Evolutionary conservation across 805 yeast genomes (phyloP).

Genomic region (Lachancea sp.): DNA sequence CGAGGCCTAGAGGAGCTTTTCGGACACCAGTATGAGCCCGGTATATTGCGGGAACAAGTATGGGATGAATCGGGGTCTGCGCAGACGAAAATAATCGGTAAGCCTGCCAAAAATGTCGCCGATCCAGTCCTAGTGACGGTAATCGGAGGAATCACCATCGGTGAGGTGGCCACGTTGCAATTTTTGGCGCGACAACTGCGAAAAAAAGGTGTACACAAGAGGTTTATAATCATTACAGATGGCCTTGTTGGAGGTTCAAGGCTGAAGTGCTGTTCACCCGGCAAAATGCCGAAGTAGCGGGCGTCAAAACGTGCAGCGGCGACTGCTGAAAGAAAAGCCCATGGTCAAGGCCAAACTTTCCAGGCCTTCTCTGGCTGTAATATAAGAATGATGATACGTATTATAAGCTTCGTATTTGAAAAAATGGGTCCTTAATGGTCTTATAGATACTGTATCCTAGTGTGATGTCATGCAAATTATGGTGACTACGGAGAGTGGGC

Average conservation of each 20-base stretch:
- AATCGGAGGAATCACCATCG: constrained; percentile 81
- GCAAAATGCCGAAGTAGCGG: neutral
- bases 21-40: constrained; percentile 24
- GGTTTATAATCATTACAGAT: constrained; percentile 43
- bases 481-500: no score
- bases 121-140: constrained; percentile 44
- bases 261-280: neutral
- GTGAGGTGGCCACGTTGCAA: constrained; percentile 71
- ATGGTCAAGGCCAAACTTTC: no score
- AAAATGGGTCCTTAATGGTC: no score
- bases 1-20: constrained; percentile 20
- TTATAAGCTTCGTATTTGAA: no score
- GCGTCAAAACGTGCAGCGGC: no score
- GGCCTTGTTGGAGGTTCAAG: constrained; percentile 39
- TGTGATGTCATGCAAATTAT: no score
- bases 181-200: constrained; percentile 45
- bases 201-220: constrained; percentile 32
- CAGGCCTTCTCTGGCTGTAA: no score
- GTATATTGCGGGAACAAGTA: constrained; percentile 13
- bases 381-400: no score
- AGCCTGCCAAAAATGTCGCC: constrained; percentile 16
- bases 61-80: constrained; percentile 18
- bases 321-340: no score
- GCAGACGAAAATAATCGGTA: constrained; percentile 10
- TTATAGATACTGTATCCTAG: no score